phyloP scores from a whole-genome alignment of 2,329 filamentous ascomycete genomes.

The Epichloe sp. region DNA sequence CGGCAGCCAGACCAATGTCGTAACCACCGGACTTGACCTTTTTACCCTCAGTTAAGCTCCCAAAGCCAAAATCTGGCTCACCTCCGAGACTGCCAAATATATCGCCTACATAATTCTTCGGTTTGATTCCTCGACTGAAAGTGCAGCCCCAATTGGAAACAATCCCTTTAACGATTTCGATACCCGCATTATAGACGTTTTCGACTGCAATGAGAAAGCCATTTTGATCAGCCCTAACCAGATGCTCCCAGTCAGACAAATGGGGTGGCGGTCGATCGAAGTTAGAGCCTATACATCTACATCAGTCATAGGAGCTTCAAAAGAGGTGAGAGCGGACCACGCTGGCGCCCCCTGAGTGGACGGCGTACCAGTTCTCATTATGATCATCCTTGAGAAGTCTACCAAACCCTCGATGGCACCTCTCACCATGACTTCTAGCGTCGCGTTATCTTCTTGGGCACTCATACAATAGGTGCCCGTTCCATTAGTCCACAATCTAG shows the following conservation, averaged over 20 bases:
- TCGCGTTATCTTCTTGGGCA: constrained; percentile 61
- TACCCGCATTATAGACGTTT: constrained; percentile 55
- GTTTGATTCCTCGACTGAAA: constrained; percentile 42
- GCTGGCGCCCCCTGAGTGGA: background rate
- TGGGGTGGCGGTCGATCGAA: constrained; percentile 57
- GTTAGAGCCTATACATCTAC: constrained; percentile 36
- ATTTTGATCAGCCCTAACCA: constrained; percentile 47
- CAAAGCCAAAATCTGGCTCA: constrained; percentile 49
- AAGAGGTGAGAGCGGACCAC: background rate
- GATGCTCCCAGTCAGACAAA: constrained; percentile 41
- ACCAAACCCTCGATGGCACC: constrained; percentile 41
- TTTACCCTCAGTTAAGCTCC: constrained; percentile 28
- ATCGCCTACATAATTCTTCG: constrained; percentile 56
- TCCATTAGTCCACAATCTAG: constrained; percentile 52
- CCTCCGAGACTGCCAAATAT: constrained; percentile 58
- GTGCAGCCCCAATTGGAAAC: constrained; percentile 44
- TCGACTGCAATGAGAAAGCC: constrained; percentile 48
- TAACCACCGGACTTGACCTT: constrained; percentile 14
- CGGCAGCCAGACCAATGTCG: constrained; percentile 11
- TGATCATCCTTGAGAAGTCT: constrained; percentile 53
- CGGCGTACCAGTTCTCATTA: constrained; percentile 47
- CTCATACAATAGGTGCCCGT: constrained; percentile 56
- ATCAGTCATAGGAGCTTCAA: background rate
- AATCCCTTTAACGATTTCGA: constrained; percentile 52
- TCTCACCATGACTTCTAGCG: constrained; percentile 51